Evolutionary conservation across 257 asterid species (phyloP).

Genomic region (Sherardia arvensis): DNA sequence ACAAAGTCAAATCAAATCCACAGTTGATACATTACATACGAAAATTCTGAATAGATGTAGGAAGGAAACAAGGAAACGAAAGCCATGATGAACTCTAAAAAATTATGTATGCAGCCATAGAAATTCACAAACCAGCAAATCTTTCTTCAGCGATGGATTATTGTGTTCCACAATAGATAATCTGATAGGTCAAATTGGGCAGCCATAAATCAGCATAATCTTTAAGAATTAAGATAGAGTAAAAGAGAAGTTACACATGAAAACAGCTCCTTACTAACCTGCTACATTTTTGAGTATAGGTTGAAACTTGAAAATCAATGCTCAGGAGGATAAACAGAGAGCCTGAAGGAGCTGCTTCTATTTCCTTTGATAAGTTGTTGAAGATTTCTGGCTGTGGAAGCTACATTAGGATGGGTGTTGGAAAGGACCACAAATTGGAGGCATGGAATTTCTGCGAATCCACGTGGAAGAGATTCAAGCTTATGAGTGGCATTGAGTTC

Average conservation of each 20-base stretch:
- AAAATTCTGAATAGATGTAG: too few relatives aligned
- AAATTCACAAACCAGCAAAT: too few relatives aligned
- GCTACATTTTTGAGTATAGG: not conserved
- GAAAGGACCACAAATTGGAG: not conserved
- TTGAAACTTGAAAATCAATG: not conserved
- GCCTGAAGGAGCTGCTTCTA: not conserved
- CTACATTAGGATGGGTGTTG: constrained; percentile 5
- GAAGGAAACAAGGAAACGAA: too few relatives aligned
- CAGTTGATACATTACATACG: too few relatives aligned
- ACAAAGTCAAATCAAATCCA: too few relatives aligned
- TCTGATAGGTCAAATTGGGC: too few relatives aligned
- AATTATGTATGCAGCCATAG: too few relatives aligned
- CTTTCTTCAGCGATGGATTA: too few relatives aligned
- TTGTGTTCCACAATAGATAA: too few relatives aligned
- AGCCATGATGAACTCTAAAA: too few relatives aligned
- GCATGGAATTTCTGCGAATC: not conserved
- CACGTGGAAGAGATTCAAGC: constrained; percentile 7
- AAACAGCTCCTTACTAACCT: not conserved
- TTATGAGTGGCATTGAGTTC: constrained; percentile 1
- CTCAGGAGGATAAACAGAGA: not conserved
- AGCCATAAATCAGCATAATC: not conserved
- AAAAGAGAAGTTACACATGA: not conserved
- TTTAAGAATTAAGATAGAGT: not conserved
- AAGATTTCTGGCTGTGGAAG: constrained; percentile 11
- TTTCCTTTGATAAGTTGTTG: not conserved